phyloP scores from a whole-genome alignment of 129 eudicot genomes.

The Scalesia atractyloides region DNA sequence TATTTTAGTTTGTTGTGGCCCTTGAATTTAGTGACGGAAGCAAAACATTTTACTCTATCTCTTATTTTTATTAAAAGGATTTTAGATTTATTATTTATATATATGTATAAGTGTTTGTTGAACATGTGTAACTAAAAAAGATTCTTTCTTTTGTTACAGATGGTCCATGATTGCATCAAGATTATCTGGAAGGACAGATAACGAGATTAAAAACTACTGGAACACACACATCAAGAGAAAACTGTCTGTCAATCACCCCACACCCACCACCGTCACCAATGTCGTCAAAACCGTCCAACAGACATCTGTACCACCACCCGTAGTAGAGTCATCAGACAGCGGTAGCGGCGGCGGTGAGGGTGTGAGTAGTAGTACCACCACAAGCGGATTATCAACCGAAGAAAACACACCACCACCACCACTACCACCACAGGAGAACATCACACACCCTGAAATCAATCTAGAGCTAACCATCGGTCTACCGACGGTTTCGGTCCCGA shows the following conservation, averaged over 20 bases:
- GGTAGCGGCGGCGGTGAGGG: slow-evolving; percentile 16
- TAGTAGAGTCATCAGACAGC: slow-evolving; percentile 21
- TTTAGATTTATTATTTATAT: too few relatives aligned
- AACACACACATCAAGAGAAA: slow-evolving; percentile 78
- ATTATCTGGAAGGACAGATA: slow-evolving; percentile 71
- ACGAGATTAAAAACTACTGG: slow-evolving; percentile 78
- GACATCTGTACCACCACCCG: slow-evolving; percentile 7
- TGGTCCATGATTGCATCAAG: slow-evolving; percentile 76
- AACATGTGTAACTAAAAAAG: too few relatives aligned
- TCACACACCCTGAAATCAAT: slow-evolving; percentile 30
- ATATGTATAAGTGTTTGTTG: too few relatives aligned
- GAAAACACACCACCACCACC: slow-evolving; percentile 11
- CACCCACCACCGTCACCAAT: slow-evolving; percentile 14
- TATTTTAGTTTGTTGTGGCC: too few relatives aligned
- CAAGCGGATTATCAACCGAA: slow-evolving; percentile 37
- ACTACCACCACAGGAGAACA: neutral
- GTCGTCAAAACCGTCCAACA: slow-evolving; percentile 24
- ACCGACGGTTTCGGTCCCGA: slow-evolving; percentile 23
- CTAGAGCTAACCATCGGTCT: slow-evolving; percentile 41
- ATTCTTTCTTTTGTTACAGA: slow-evolving; percentile 27
- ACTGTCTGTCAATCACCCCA: slow-evolving; percentile 34
- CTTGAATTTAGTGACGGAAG: too few relatives aligned
- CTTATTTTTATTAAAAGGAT: too few relatives aligned
- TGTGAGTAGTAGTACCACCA: slow-evolving; percentile 30
- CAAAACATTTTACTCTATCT: too few relatives aligned